Base-by-base conservation (phyloP, 352 stramenopile species). In the Phytopythium kandeliae region DNA sequence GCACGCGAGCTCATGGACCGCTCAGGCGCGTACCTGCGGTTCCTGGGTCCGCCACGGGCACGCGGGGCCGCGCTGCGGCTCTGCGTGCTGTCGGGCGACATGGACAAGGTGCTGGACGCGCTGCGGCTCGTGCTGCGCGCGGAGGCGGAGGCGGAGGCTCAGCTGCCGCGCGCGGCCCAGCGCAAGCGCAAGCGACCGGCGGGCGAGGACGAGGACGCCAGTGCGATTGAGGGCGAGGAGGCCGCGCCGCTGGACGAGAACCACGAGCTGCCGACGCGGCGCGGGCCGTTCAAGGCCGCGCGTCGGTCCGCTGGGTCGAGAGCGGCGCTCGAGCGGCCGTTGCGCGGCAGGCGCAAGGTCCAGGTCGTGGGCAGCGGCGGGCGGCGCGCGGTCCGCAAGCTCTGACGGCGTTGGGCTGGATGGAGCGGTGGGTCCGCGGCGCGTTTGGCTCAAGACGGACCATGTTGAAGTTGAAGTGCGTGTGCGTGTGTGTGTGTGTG, bases 101-200 rank as follows among this genome's bases (percentile, higher is more conserved):
- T 78, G 60, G 26, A 49, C 17, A 62, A 60, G 22, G 74, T 85
- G 7, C 60, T 89, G 48, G 65, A 65, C 9, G 78, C 75, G 1
- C 53, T 87, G 51, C 65, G 74, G 26, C 59, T 89, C 4, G 54
- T 89, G 13, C 60, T 89, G 33, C 71, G 82, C 36, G 61, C 84
- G 35, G 56, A 85, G n/a, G 75, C 78, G 22, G n/a, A n/a, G n/a
- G 69, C 70, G 22, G 78, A 86, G 40, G 60, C 52, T 2, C 30
- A 21, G 45, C 79, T 81, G 15, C 78, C 61, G 41, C 82, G 84
- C 31, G 61, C 41, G 8, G 37, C 37, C 10, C 37, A 10, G 25
- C 55, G 71, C 26, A 87, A 89, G 50, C 63, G 78, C 22, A 78
- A 69, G 38, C 59, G 61, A 7, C 37, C 33, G n/a, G 42, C 50